Evolutionary conservation across 371 early-diverging fungal genomes (phyloP).

Genomic region (Mycotypha africana): DNA sequence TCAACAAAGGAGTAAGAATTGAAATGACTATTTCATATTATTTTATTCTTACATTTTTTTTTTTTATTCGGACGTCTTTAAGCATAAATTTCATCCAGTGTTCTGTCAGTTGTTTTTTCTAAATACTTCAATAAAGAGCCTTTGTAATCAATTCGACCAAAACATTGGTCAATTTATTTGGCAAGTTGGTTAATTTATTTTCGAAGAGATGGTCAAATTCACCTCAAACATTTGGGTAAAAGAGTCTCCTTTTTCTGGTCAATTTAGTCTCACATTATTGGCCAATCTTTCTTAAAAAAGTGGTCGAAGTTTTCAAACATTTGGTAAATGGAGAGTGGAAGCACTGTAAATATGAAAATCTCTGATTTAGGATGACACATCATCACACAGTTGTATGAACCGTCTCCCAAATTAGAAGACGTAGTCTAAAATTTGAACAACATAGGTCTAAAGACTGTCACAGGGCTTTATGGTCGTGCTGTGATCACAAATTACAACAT

Average conservation of each 20-base stretch:
- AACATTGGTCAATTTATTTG: neutral
- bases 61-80: constrained; percentile 9
- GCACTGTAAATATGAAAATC: neutral
- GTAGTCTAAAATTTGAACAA: no score
- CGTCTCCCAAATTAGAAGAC: no score
- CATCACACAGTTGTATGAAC: no score
- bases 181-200: constrained; percentile 2
- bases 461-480: no score
- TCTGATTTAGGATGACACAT: neutral
- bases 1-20: constrained; percentile 1
- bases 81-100: constrained; percentile 9
- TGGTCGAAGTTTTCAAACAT: no score
- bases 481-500: no score
- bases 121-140: constrained; percentile 8
- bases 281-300: no score
- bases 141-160: constrained; percentile 10
- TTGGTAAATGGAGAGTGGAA: no score
- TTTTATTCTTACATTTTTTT: constrained; percentile 2
- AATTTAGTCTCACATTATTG: no score
- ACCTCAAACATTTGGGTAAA: neutral
- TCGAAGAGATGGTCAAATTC: neutral
- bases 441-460: no score
- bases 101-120: constrained; percentile 7
- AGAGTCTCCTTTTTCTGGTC: no score
- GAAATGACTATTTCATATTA: constrained; percentile 1